Evolutionary conservation across 2,329 filamentous ascomycete genomes (phyloP).

Genomic region (Mycosphaerella sp.): DNA sequence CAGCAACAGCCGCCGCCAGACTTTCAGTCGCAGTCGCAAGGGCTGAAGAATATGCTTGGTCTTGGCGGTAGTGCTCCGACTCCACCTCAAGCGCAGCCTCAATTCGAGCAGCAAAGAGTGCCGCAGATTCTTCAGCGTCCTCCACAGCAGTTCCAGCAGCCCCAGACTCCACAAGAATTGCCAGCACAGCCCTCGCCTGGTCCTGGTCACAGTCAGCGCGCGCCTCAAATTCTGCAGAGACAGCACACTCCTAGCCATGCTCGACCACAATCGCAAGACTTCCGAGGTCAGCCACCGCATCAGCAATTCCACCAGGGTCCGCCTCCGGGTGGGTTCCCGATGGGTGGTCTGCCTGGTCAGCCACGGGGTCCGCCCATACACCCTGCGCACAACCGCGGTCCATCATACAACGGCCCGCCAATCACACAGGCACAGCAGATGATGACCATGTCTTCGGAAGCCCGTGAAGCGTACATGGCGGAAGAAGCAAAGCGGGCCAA

Average conservation of each 20-base stretch:
- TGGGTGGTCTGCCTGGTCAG: conserved; percentile 29
- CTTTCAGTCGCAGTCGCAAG: conserved; percentile 29
- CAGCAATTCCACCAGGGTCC: conserved; percentile 26
- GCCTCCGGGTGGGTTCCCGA: conserved; percentile 20
- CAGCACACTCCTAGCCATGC: conserved; percentile 25
- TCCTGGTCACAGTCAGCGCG: conserved; percentile 38
- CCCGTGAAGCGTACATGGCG: conserved; percentile 74
- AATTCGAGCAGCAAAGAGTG: conserved; percentile 34
- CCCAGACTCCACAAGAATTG: conserved; percentile 21
- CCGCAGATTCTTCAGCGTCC: conserved; percentile 48
- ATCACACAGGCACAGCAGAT: conserved; percentile 67
- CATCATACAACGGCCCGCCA: conserved; percentile 48
- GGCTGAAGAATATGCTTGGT: conserved; percentile 34
- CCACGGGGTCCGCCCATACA: conserved; percentile 32
- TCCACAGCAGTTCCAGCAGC: conserved; percentile 30
- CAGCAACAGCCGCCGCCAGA: conserved; percentile 19
- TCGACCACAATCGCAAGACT: conserved; percentile 24
- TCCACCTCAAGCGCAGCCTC: conserved; percentile 20
- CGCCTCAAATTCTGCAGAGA: conserved; percentile 38
- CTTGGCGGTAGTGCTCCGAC: conserved; percentile 22
- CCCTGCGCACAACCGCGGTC: conserved; percentile 37
- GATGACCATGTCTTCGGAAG: conserved; percentile 71
- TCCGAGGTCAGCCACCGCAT: conserved; percentile 25
- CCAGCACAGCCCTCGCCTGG: conserved; percentile 33
- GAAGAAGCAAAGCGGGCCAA: conserved; percentile 95